phyloP scores from a whole-genome alignment of 2,329 filamentous ascomycete species.

The Kalaharituber pfeilii region DNA sequence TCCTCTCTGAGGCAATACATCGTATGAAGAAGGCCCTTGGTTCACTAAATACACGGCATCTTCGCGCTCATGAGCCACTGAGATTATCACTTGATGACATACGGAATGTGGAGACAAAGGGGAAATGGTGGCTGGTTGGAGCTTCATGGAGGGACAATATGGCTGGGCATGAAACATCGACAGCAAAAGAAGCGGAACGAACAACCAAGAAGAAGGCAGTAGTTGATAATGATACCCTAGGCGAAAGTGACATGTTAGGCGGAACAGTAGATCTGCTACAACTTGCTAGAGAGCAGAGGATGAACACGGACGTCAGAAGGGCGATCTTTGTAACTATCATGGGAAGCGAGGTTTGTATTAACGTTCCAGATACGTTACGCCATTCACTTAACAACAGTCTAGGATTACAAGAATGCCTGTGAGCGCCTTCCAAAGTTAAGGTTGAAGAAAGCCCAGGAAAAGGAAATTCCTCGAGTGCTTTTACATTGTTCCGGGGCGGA shows the following conservation, averaged over 20 bases:
- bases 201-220: background rate
- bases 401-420: conserved; percentile 67
- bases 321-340: conserved; percentile 90
- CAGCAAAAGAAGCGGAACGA: background rate
- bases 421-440: conserved; percentile 62
- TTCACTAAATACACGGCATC: conserved; percentile 48
- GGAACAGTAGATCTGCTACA: conserved; percentile 45
- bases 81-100: conserved; percentile 70
- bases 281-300: conserved; percentile 63
- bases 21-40: conserved; percentile 81
- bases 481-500: conserved; percentile 76
- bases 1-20: conserved; percentile 64
- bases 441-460: conserved; percentile 74
- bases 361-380: background rate
- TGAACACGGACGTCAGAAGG: conserved; percentile 71
- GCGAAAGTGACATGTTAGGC: conserved; percentile 15
- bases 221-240: conserved; percentile 30
- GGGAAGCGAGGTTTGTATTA: conserved; percentile 21
- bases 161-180: conserved; percentile 3
- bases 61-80: conserved; percentile 64
- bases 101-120: conserved; percentile 62
- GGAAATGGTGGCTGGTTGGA: conserved; percentile 97
- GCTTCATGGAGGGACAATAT: conserved; percentile 57
- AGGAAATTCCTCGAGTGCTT: conserved; percentile 77
- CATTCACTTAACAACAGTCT: conserved; percentile 38